Evolutionary conservation across 495 filamentous ascomycete genomes (phyloP), one percentile per base, ranked within the genome.

Genomic region (Talaromyces ruber): DNA sequence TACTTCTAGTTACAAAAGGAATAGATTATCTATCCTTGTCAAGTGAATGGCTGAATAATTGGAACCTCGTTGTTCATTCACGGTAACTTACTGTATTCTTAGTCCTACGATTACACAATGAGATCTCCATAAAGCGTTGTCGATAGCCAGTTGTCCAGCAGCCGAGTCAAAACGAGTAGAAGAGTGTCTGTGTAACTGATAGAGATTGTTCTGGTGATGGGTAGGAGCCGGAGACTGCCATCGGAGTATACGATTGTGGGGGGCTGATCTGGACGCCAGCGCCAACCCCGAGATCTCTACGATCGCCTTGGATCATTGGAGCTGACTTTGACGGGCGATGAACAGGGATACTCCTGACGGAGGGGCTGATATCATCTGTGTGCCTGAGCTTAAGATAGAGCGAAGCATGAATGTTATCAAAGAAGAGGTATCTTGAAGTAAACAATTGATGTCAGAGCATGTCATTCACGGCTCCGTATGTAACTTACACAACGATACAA

Each of bases 371-470:
- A 18, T 21, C 1, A 3, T 21, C 7, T 3, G 43, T 47, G 18
- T 22, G 21, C n/a, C n/a, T 47, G 6, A 9, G n/a, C 4, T 18
- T 45, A 18, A 45, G 39, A 8, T 9, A 4, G 9, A 21, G 39
- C 34, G 16, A 37, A 4, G 12, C 16, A 39, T n/a, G n/a, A n/a
- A n/a, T n/a, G n/a, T n/a, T n/a, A n/a, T n/a, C n/a, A n/a, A 9
- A 47, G 43, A 47, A 47, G 43, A 47, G 5, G 43, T 21, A 21
- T n/a, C 45, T 4, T 14, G 21, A 24, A 54, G 22, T 26, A 54
- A 54, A 54, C 51, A 54, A 51, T 26, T 54, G 51, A 54, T 54
- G 51, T 54, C 51, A 54, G 51, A 14, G 22, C 14, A 54, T 54
- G 51, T 54, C 51, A 54, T 54, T n/a, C 34, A 25, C 8, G 22